These are phyloP conservation scores for Boletus rubescentipes DNA, from an alignment of 768 basidiomycete species.

Conservation along the genomic window DNA sequence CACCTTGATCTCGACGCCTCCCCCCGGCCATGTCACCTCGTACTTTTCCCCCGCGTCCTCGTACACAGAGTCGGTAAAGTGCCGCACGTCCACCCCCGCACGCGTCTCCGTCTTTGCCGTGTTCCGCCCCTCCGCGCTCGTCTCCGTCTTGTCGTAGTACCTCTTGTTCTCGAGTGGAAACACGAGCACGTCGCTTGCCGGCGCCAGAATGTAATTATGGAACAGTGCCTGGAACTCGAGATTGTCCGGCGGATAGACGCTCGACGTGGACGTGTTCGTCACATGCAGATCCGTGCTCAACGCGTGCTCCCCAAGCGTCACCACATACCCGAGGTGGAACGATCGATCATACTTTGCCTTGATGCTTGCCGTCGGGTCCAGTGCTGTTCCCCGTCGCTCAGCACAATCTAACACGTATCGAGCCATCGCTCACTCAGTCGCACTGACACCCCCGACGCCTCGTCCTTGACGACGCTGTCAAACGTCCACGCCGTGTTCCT, in stretches of 20 bases:
- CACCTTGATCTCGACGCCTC: constrained; percentile 52
- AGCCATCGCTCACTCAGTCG: constrained; percentile 60
- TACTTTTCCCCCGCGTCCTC: constrained; percentile 59
- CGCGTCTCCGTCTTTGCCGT: constrained; percentile 58
- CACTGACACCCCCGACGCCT: constrained; percentile 70
- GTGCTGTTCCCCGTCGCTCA: constrained; percentile 39
- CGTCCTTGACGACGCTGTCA: constrained; percentile 61
- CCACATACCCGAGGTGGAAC: constrained; percentile 78
- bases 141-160: constrained; percentile 83
- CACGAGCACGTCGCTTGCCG: constrained; percentile 57
- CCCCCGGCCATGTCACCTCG: constrained; percentile 57
- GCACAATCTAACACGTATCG: neutral
- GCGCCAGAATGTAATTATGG: constrained; percentile 83
- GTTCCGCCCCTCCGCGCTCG: constrained; percentile 46
- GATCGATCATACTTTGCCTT: constrained; percentile 53
- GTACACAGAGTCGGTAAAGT: constrained; percentile 75
- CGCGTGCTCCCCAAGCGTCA: constrained; percentile 72
- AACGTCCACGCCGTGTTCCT: constrained; percentile 74
- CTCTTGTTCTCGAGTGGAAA: constrained; percentile 59
- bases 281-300: constrained; percentile 82
- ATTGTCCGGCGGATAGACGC: constrained; percentile 35
- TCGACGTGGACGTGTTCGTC: constrained; percentile 58
- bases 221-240: constrained; percentile 92
- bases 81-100: constrained; percentile 61
- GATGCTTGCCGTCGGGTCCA: constrained; percentile 64